phyloP scores from a whole-genome alignment of 345 rosid genomes.

The Populus tremula region DNA sequence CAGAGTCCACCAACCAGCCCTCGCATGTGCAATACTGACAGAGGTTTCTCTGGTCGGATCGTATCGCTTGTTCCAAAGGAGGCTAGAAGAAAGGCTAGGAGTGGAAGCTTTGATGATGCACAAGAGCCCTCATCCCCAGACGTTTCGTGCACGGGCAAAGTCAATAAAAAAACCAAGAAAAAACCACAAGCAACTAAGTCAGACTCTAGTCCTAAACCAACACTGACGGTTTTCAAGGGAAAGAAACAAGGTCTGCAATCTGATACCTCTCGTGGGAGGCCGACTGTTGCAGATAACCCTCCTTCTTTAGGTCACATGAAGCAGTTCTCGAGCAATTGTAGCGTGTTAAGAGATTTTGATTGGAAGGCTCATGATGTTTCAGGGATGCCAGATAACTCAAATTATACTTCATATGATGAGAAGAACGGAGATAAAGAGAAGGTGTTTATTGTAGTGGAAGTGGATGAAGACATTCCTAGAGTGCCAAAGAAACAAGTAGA shows the following conservation, averaged over 20 bases:
- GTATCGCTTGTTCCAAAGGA: constrained; percentile 34
- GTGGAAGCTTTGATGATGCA: constrained; percentile 33
- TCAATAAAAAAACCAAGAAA: constrained; percentile 28
- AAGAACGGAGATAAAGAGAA: constrained; percentile 1
- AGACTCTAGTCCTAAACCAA: background rate
- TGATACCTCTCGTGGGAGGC: background rate
- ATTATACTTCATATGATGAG: background rate
- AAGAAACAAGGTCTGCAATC: background rate
- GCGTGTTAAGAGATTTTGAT: constrained; percentile 26
- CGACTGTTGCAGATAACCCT: background rate
- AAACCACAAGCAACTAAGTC: background rate
- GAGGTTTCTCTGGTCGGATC: constrained; percentile 1
- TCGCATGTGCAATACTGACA: background rate
- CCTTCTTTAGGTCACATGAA: constrained; percentile 22
- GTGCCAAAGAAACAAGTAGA: constrained; percentile 24
- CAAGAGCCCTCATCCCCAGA: constrained; percentile 41
- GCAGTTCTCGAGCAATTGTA: constrained; percentile 27
- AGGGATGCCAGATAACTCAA: background rate
- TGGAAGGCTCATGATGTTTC: constrained; percentile 13
- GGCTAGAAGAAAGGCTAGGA: constrained; percentile 28
- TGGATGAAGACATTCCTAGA: background rate
- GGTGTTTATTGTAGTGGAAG: background rate
- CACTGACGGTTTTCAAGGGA: background rate
- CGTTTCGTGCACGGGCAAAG: constrained; percentile 42
- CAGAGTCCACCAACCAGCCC: constrained; percentile 37